These are phyloP conservation scores for Quercus lobata DNA, from an alignment of 331 rosid species.

Conservation along the genomic window DNA sequence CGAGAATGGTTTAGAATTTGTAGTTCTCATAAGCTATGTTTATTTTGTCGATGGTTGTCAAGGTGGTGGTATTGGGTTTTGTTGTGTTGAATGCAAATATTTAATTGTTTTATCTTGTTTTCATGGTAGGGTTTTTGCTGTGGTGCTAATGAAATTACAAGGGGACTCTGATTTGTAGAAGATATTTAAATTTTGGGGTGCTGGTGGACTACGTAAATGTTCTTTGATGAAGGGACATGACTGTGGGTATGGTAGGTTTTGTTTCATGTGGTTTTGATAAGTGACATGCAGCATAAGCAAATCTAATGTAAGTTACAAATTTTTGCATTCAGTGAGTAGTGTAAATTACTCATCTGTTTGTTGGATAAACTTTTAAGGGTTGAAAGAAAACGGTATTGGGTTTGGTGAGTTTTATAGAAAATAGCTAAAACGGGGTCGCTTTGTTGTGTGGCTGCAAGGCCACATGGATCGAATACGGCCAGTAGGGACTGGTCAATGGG, in stretches of 20 bases:
- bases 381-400: conserved; percentile 27
- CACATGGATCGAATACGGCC: conserved; percentile 89
- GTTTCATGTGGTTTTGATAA: neutral
- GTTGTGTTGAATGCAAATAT: neutral
- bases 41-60: neutral
- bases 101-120: neutral
- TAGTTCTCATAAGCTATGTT: neutral
- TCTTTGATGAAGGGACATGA: neutral
- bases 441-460: conserved; percentile 99
- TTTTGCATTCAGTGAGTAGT: neutral
- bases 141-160: neutral
- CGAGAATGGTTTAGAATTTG: neutral
- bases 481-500: conserved; percentile 94
- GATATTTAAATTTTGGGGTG: conserved; percentile 1
- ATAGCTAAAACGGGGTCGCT: conserved; percentile 99
- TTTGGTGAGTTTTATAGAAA: conserved; percentile 37
- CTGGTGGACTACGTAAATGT: neutral
- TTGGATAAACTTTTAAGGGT: conserved; percentile 18
- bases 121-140: conserved; percentile 17
- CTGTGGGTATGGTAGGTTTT: neutral
- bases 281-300: conserved; percentile 13
- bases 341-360: conserved; percentile 8
- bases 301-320: neutral
- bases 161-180: conserved; percentile 14
- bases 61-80: neutral